Evolutionary conservation across 1,284 basidiomycete species (phyloP).

Genomic region (Mycosarcoma maydis): DNA sequence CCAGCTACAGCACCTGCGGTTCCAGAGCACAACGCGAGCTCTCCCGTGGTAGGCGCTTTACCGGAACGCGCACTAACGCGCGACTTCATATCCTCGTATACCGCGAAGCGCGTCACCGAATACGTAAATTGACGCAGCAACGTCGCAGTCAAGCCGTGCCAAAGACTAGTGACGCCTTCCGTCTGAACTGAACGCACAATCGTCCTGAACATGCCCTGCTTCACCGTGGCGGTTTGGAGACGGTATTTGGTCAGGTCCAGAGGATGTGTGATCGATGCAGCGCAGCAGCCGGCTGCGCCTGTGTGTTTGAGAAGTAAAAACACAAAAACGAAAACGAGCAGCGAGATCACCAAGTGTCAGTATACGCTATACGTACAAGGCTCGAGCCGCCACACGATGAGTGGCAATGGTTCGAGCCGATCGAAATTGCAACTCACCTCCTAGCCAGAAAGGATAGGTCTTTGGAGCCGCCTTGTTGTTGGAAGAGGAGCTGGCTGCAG

Average conservation of each 20-base stretch:
- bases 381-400: no score
- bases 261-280: conserved; percentile 64
- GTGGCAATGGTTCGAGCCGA: no score
- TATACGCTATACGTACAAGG: no score
- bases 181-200: conserved; percentile 31
- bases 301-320: not conserved
- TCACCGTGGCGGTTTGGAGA: conserved; percentile 63
- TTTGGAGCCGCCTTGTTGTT: conserved; percentile 30
- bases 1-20: conserved; percentile 62
- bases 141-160: conserved; percentile 63
- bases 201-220: conserved; percentile 53
- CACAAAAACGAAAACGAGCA: not conserved
- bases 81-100: conserved; percentile 63
- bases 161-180: conserved; percentile 60
- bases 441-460: conserved; percentile 64
- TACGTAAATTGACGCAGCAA: conserved; percentile 66
- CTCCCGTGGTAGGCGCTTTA: conserved; percentile 17
- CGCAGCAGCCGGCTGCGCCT: conserved; percentile 49
- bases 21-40: conserved; percentile 56
- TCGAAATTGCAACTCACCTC: conserved; percentile 57
- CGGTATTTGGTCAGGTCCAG: conserved; percentile 67
- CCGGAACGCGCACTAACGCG: conserved; percentile 24
- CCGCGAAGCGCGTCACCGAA: conserved; percentile 63
- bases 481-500: conserved; percentile 18
- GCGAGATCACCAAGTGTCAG: no score